Base-by-base conservation (phyloP, 768 basidiomycete species). In the Boletus eberwhitei region DNA sequence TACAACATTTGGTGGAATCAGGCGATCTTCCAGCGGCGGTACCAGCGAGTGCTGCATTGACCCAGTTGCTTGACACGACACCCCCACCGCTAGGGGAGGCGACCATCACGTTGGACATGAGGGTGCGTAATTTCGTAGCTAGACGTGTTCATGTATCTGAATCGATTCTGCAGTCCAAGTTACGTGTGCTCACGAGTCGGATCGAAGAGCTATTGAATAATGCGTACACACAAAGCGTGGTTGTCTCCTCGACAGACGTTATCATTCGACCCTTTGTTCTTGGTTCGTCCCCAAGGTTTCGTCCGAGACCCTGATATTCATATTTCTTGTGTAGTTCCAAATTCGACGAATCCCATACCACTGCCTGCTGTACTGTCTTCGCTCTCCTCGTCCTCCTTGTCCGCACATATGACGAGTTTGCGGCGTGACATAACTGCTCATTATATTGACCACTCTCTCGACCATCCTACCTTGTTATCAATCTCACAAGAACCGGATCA, bases 121-220 rank as follows among this genome's bases (percentile, higher is more conserved):
- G 78, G 77, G 90, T 90, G 59, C 32, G 78, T 64, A 11, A 19
- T 22, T 29, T 34, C n/a, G 42, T 60, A n/a, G 44, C 37, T 13
- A 17, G 16, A 35, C 41, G 22, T 31, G 5, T 11, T 22, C 8
- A 3, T 38, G 41, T 39, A n/a, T 48, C 49, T 60, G 17, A 62
- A 19, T 51, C 16, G 13, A 29, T 19, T 5, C 8, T 17, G 7
- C 59, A 93, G 90, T 76, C 73, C 47, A 81, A 74, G 59, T 77
- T 83, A 54, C 78, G 77, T 55, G 77, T 81, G 9, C 68, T 78
- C 24, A 76, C 77, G 62, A 82, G 86, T 52, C 80, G 80, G 36
- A 70, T 82, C 8, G 84, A 89, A 64, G 90, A 91, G 56, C 84
- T 89, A 61, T 75, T 93, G 22, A 80, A 77, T 59, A 83, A 88